A percentile compares a stretch with the other conserved stretches of the same genome.
Conservation (phyloP, 306 rosid genomes). For the Cucurbita pepo region DNA sequence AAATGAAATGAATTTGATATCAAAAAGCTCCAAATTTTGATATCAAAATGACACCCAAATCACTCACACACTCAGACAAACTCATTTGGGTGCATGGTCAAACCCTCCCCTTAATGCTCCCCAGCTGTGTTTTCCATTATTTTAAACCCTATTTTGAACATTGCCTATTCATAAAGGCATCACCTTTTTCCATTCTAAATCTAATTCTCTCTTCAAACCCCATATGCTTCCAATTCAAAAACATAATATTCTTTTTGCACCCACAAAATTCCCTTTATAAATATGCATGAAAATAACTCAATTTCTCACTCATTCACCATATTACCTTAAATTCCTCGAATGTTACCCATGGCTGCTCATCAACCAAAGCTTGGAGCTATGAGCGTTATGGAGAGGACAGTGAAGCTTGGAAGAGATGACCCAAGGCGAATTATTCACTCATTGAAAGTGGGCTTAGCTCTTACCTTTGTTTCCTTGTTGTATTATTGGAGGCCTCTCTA, state of each 20-base stretch:
- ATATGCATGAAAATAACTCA: not conserved
- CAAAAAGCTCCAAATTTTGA: not conserved
- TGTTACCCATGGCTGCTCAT: not conserved
- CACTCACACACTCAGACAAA: not conserved
- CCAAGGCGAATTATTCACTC: constrained; percentile 81
- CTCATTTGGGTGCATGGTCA: not conserved
- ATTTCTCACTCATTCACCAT: not conserved
- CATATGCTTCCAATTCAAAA: not conserved
- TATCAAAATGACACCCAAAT: not conserved
- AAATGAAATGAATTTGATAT: not conserved
- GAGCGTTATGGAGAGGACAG: constrained; percentile 14
- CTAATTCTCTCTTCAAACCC: not conserved
- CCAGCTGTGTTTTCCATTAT: not conserved
- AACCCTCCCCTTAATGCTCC: not conserved
- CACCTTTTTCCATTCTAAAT: not conserved
- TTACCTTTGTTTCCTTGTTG: constrained; percentile 64
- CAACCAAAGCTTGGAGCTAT: not conserved
- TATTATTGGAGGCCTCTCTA: constrained; percentile 68
- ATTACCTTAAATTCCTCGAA: not conserved
- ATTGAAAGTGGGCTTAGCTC: constrained; percentile 80
- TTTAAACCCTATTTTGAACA: not conserved
- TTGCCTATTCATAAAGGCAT: not conserved
- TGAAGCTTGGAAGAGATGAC: constrained; percentile 64
- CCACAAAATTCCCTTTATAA: not conserved
- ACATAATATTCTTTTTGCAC: not conserved